Base-by-base conservation (phyloP, 495 filamentous ascomycete species). In the Schizothecium vesticola region DNA sequence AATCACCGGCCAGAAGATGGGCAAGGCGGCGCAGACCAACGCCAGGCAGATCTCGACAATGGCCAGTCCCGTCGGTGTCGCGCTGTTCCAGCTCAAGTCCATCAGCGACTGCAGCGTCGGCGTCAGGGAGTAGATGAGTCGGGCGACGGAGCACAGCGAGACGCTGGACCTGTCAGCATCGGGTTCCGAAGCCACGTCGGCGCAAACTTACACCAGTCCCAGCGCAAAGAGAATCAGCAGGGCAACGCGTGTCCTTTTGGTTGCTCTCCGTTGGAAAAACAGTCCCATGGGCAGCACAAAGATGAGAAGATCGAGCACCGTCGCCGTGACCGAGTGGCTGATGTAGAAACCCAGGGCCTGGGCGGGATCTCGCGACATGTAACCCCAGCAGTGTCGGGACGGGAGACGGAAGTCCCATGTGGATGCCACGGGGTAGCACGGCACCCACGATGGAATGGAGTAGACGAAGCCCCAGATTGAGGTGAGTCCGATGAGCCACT, bases 51-150 rank as follows among this genome's bases (percentile, higher is more conserved):
- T 70, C 65, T 78, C 76, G n/a, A 76, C 51, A 7, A 59, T 65
- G 6, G 69, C 74, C 1, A 78, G 70, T 2, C 74, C 61, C 55
- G 74, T 67, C 26, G 72, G 70, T 1, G 70, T 73, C 4, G 74
- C 65, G n/a, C 58, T 63, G 56, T 78, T 73, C 76, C 74, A 78
- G 10, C 69, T 73, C 22, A 73, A 70, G 43, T 78, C 76, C 28
- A 12, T 71, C 70, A 67, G 63, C 51, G 57, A 71, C 63, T 51
- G 69, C 12, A 36, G 70, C 28, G 28, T 73, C 26, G 6, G 68
- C 68, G 21, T 67, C 59, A 58, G 23, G 16, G 31, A 57, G 33
- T 63, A 67, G 24, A 67, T 26, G 12, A 75, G 70, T 21, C 75
- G 70, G 70, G 71, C 72, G 28, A 73, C 71, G 1, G 68, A 70